Conservation (phyloP, 495 filamentous ascomycete genomes). For the Penicilliopsis zonata region DNA sequence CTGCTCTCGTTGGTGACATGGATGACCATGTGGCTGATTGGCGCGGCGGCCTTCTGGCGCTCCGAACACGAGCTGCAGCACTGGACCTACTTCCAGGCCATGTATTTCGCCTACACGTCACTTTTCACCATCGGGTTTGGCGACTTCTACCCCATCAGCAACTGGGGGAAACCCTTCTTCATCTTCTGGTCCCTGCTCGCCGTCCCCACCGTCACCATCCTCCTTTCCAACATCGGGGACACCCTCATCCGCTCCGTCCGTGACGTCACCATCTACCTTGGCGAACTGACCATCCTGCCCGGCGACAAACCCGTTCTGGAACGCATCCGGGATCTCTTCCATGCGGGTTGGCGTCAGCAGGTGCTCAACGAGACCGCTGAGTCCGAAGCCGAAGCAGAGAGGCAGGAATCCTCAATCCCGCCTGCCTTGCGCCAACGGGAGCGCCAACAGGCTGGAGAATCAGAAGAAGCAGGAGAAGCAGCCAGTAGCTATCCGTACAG, state of each 20-base stretch:
- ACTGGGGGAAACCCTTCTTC: conserved; percentile 68
- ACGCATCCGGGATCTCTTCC: conserved; percentile 10
- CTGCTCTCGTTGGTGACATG: conserved; percentile 50
- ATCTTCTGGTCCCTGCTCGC: conserved; percentile 83
- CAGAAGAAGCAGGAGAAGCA: conserved; percentile 3
- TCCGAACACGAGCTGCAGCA: conserved; percentile 37
- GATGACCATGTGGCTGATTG: conserved; percentile 66
- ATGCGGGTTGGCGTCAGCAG: conserved; percentile 9
- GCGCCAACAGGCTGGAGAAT: too few relatives aligned
- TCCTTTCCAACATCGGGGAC: conserved; percentile 69
- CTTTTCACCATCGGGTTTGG: conserved; percentile 84
- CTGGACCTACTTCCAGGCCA: conserved; percentile 70
- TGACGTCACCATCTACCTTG: conserved; percentile 58
- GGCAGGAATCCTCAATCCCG: conserved; percentile 6
- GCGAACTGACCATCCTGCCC: conserved; percentile 64
- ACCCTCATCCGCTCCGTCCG: conserved; percentile 52
- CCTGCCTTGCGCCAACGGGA: conserved; percentile 4
- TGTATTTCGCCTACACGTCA: conserved; percentile 73
- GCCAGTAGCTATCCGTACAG: conserved; percentile 1
- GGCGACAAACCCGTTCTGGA: conserved; percentile 34
- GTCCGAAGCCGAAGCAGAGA: not conserved
- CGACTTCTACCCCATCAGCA: conserved; percentile 57
- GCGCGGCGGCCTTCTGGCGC: conserved; percentile 58
- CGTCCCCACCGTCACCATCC: conserved; percentile 68
- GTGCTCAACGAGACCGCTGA: conserved; percentile 12